Evolutionary conservation across 148 eudicot genomes (phyloP).

Genomic region (Agrostemma githago): DNA sequence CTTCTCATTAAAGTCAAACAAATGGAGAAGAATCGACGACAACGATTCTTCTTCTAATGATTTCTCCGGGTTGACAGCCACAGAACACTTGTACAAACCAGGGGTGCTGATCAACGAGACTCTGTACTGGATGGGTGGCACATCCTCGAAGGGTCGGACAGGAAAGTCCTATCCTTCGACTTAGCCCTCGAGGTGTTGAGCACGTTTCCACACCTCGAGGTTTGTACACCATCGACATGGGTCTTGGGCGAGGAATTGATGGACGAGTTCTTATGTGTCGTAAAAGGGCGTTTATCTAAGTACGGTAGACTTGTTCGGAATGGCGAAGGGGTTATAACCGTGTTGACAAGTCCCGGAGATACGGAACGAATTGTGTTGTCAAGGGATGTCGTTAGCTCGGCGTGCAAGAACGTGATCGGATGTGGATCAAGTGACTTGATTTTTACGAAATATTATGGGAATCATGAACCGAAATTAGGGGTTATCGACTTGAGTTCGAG

Average conservation of each 20-base stretch:
- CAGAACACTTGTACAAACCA: background rate
- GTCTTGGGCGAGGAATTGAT: background rate
- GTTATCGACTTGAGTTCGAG: background rate
- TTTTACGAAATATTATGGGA: background rate
- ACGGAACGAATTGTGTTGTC: background rate
- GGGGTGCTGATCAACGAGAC: conserved; percentile 17
- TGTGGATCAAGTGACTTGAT: background rate
- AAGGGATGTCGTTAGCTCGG: background rate
- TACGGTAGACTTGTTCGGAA: background rate
- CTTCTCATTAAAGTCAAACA: background rate
- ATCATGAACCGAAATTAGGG: background rate
- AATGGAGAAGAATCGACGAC: conserved; percentile 5
- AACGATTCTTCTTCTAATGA: background rate
- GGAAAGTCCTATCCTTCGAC: conserved; percentile 17
- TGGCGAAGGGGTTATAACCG: background rate
- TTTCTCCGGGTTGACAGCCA: background rate
- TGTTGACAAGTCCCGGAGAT: background rate
- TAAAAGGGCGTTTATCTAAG: conserved; percentile 8
- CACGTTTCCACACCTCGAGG: conserved; percentile 1
- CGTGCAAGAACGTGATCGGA: background rate
- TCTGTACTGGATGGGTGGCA: conserved; percentile 8
- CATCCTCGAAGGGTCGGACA: background rate
- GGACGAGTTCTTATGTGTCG: conserved; percentile 2
- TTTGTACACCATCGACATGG: background rate
- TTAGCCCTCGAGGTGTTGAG: conserved; percentile 3